Percentiles rank a stretch among this genome's conserved stretches.
Conservation (phyloP, 139 green algal species). For the Edaphochlamys debaryana region DNA sequence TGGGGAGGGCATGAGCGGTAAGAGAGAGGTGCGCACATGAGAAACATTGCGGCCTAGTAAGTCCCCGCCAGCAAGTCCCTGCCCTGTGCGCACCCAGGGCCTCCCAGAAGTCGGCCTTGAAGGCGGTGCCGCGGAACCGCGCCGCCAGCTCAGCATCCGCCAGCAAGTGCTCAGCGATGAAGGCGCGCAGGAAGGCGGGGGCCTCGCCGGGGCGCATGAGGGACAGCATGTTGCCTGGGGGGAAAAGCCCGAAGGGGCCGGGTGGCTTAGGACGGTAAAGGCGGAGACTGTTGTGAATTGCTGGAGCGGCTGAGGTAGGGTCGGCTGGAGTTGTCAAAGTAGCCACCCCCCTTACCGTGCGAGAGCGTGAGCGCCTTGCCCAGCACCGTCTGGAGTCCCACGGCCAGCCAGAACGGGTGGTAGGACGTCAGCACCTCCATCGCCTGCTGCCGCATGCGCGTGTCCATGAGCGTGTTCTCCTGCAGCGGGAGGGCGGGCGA, state of each 20-base stretch:
- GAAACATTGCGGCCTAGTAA: too few relatives aligned
- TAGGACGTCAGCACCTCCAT: constrained; percentile 76
- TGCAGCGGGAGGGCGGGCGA: background rate
- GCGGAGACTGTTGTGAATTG: too few relatives aligned
- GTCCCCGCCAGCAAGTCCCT: background rate
- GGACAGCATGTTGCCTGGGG: constrained; percentile 4
- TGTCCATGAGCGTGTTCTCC: constrained; percentile 32
- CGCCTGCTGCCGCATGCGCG: constrained; percentile 43
- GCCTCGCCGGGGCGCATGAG: constrained; percentile 3
- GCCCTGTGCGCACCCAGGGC: background rate
- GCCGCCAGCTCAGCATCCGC: constrained; percentile 61
- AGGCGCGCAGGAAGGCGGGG: constrained; percentile 54
- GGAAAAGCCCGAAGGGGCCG: background rate
- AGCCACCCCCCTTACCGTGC: background rate
- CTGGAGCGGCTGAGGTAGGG: too few relatives aligned
- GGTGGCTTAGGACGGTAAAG: too few relatives aligned
- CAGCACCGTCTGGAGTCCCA: constrained; percentile 66
- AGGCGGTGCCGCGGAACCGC: constrained; percentile 38
- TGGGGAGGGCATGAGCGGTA: too few relatives aligned
- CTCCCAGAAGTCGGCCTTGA: constrained; percentile 68
- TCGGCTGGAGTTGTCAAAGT: too few relatives aligned
- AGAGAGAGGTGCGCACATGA: too few relatives aligned
- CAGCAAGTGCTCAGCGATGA: constrained; percentile 65
- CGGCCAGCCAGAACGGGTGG: constrained; percentile 87
- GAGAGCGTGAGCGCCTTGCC: constrained; percentile 4